These are phyloP conservation scores for Eleusine coracana DNA, from an alignment of 176 grass and related monocot species.

Conservation along the genomic window DNA sequence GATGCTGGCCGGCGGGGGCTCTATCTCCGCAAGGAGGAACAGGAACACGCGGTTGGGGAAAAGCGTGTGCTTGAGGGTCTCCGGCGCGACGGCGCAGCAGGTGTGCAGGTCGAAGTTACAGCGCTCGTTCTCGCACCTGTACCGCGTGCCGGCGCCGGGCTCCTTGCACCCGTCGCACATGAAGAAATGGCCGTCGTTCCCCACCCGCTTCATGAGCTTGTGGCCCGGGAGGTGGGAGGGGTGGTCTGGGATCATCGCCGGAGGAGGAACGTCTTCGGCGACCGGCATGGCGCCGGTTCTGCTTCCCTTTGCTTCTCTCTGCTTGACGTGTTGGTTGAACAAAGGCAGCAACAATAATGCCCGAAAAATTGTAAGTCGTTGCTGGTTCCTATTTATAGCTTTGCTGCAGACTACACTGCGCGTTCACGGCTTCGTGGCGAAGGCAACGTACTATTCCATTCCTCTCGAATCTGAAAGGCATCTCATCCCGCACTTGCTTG, in stretches of 20 bases:
- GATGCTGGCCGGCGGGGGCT: background rate
- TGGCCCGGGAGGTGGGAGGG: background rate
- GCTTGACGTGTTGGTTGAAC: background rate
- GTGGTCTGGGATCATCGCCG: background rate
- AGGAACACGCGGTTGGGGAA: background rate
- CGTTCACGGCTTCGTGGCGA: background rate
- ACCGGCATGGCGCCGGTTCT: background rate
- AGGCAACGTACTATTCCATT: background rate
- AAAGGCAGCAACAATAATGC: background rate
- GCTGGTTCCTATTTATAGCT: background rate
- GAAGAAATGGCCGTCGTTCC: background rate
- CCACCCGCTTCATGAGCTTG: background rate
- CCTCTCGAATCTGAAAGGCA: too few species aligned
- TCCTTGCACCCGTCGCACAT: slow-evolving; percentile 22
- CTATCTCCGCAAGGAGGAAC: background rate
- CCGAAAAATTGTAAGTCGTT: background rate
- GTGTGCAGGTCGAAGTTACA: slow-evolving; percentile 26
- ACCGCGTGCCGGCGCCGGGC: background rate
- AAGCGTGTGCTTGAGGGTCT: background rate
- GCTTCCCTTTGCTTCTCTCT: background rate
- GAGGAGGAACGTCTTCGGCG: background rate
- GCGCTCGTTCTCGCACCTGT: slow-evolving; percentile 14
- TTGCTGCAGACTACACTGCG: background rate
- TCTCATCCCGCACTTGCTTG: too few species aligned
- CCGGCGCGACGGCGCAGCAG: background rate